These are phyloP conservation scores for Populus hybrid DNA, from an alignment of 441 rosid species.

Conservation along the genomic window DNA sequence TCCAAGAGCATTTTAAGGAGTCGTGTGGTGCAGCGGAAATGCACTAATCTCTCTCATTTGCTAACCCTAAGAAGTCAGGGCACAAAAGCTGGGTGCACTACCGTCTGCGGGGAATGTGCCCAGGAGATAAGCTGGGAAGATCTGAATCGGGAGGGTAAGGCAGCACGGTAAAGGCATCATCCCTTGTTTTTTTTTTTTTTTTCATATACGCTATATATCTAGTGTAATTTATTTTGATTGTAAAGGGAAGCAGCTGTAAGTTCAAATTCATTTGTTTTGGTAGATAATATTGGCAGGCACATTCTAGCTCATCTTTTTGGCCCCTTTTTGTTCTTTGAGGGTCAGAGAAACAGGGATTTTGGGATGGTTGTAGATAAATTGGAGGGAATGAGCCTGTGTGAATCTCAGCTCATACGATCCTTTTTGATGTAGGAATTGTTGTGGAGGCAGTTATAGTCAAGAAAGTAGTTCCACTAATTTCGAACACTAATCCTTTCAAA, in stretches of 20 bases:
- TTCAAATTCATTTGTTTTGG: conserved; percentile 21
- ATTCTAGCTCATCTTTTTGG: background rate
- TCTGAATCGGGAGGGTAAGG: conserved; percentile 39
- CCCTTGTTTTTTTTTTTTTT: background rate
- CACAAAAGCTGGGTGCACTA: conserved; percentile 64
- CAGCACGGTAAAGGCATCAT: conserved; percentile 28
- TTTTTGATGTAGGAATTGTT: background rate
- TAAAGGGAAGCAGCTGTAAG: conserved; percentile 26
- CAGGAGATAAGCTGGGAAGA: conserved; percentile 78
- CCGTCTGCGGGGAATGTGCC: conserved; percentile 96
- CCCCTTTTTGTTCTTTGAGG: too few relatives aligned
- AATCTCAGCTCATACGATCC: conserved; percentile 11
- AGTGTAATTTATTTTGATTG: conserved; percentile 21
- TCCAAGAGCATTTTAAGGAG: conserved; percentile 49
- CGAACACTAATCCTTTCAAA: background rate
- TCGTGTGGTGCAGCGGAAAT: conserved; percentile 53
- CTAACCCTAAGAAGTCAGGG: conserved; percentile 97
- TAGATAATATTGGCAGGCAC: conserved; percentile 3
- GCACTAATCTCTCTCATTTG: conserved; percentile 81
- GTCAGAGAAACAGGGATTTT: background rate
- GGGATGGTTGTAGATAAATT: conserved; percentile 20
- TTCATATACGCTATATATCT: background rate
- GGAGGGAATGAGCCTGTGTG: conserved; percentile 15
- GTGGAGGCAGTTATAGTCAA: background rate
- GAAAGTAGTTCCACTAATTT: background rate